Base-by-base conservation (phyloP, 805 yeast species). In the Ogataea nakhonphanomensis region DNA sequence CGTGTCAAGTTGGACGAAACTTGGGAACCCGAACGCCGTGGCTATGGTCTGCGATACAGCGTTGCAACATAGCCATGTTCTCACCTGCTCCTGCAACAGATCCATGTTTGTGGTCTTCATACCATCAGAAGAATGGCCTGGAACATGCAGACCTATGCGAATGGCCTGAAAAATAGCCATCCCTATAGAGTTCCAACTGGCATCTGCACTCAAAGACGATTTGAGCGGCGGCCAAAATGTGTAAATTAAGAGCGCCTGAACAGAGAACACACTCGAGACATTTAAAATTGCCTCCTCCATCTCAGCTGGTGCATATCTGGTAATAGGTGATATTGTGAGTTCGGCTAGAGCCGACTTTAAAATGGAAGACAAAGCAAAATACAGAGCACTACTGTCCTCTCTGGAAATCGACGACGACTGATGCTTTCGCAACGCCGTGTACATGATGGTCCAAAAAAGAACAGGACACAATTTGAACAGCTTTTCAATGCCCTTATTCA, bases 171-270 rank as follows among this genome's bases (percentile, higher is more conserved):
- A 87, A 53, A 89, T 70, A 4, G 98, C 98, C 33, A 87, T 81
- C 0, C 97, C 98, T 15, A 88, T 82, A 1, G 97, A 87, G 58
- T 85, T 87, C 95, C 97, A 91, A 4, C 95, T 84, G 7, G 96
- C 84, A 58, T 93, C 98, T 0, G 98, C 96, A 61, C 95, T 85
- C 33, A 93, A 71, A 0, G 97, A 89, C 0, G 98, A 88, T 0
- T 96, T 87, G 27, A 90, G 73, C 3, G 97, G 96, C 0, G 98
- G 98, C 99, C 98, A 91, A 59, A 83, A 79, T 0, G 97, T 83
- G 62, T 85, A 88, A 2, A 91, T 66, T 21, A 91, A 64, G 48
- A 91, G 83, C 0, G 97, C 97, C 60, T 91, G 99, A 0, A 91
- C 97, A 0, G 96, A 84, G 57, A 83, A 91, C 0, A 91, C 96